Percentiles rank a stretch among this genome's conserved stretches.
Evolutionary conservation across 169 alveolate species (phyloP).

Genomic region (Perkinsus olseni): DNA sequence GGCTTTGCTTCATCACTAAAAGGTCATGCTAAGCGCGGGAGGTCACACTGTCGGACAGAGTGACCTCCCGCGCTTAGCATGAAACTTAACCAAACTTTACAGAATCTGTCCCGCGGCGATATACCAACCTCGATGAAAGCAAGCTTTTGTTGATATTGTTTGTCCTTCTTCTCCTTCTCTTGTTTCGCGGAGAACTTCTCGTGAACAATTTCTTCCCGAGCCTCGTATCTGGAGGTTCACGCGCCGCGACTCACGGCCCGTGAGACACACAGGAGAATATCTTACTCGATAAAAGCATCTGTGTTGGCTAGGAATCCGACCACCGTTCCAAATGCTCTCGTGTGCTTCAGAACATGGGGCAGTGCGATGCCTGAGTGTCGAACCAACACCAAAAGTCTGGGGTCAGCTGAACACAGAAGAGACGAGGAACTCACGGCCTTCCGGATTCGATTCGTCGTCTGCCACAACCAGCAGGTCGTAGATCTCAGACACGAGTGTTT

Average conservation of each 20-base stretch:
- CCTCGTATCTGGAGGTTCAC: background rate
- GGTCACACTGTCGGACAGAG: no score
- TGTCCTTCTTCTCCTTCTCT: background rate
- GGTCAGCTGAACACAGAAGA: no score
- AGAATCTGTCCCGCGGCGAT: background rate
- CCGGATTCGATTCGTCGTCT: background rate
- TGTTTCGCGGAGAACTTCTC: background rate
- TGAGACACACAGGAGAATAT: background rate
- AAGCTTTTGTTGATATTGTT: background rate
- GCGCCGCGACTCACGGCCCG: background rate
- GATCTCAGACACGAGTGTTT: background rate
- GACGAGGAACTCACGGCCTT: background rate
- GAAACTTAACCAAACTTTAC: background rate
- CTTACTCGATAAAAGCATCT: background rate
- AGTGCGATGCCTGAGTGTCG: background rate
- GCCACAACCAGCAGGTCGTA: background rate
- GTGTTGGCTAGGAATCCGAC: background rate
- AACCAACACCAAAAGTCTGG: background rate
- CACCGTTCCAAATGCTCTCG: background rate
- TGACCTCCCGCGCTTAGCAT: no score
- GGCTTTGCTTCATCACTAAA: no score
- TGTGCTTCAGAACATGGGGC: background rate
- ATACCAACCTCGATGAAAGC: background rate
- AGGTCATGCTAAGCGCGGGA: no score
- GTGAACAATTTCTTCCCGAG: background rate